phyloP scores from a whole-genome alignment of 2,329 filamentous ascomycete species.

The Myriosclerotinia curreyana region DNA sequence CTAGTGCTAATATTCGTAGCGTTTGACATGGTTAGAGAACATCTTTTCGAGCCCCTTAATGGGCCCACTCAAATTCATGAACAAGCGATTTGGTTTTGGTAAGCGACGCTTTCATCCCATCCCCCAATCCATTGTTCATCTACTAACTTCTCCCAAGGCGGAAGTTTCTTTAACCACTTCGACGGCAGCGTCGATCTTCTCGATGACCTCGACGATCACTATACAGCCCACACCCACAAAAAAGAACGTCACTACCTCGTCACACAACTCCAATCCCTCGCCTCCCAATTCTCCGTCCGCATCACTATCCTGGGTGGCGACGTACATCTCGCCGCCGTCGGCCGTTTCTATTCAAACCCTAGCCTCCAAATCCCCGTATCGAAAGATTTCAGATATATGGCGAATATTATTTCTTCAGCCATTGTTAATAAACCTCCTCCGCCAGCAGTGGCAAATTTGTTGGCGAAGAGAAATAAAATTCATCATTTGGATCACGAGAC shows the following conservation, averaged over 20 bases:
- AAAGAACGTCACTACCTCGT: constrained; percentile 77
- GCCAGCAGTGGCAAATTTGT: constrained; percentile 79
- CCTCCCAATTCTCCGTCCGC: constrained; percentile 81
- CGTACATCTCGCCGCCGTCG: constrained; percentile 86
- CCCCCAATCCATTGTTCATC: neutral
- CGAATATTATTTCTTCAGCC: constrained; percentile 87
- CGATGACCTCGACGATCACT: constrained; percentile 93
- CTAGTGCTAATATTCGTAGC: constrained; percentile 44
- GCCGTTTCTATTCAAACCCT: constrained; percentile 91
- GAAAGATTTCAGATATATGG: constrained; percentile 89
- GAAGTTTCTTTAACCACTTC: constrained; percentile 87
- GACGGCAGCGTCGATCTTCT: constrained; percentile 90
- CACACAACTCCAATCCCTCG: constrained; percentile 76
- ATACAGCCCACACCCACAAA: constrained; percentile 90
- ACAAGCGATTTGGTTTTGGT: constrained; percentile 81
- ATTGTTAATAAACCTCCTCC: constrained; percentile 96
- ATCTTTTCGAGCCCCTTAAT: constrained; percentile 83
- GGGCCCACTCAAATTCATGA: constrained; percentile 82
- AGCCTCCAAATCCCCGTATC: constrained; percentile 73
- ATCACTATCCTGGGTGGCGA: constrained; percentile 92
- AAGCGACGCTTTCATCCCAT: constrained; percentile 29
- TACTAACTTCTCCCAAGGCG: constrained; percentile 48
- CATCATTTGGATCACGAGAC: constrained; percentile 69
- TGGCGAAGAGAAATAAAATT: constrained; percentile 85
- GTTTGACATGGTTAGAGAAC: constrained; percentile 95